Evolutionary conservation across 1,284 basidiomycete species (phyloP).

Genomic region (Tilletia indica): DNA sequence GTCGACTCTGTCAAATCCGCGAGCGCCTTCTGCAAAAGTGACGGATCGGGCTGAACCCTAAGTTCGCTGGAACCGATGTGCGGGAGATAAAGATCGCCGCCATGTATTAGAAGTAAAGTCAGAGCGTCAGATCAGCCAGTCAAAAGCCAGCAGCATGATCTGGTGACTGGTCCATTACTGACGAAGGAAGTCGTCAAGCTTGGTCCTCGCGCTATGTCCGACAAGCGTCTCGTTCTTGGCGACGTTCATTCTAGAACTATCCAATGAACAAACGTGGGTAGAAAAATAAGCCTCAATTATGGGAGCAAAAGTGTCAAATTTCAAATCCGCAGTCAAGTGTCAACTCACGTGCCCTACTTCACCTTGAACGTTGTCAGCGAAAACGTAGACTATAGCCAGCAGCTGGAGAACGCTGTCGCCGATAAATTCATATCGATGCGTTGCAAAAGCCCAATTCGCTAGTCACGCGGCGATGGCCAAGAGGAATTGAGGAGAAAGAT

Average conservation of each 20-base stretch:
- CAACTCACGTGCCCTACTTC: slow-evolving; percentile 1
- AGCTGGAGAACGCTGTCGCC: slow-evolving; percentile 42
- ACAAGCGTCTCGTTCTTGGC: slow-evolving; percentile 33
- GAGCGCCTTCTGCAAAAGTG: slow-evolving; percentile 29
- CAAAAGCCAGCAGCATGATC: not conserved
- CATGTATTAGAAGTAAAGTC: too few relatives aligned
- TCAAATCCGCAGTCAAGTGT: not conserved
- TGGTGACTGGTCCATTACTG: slow-evolving; percentile 19
- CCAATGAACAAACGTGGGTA: too few relatives aligned
- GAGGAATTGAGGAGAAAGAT: too few relatives aligned
- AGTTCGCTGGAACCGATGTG: not conserved
- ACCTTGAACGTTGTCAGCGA: slow-evolving; percentile 22
- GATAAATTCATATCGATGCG: slow-evolving; percentile 32
- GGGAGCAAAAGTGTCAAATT: not conserved
- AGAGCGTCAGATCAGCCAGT: too few relatives aligned
- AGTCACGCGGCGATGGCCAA: too few relatives aligned
- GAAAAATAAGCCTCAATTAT: slow-evolving; percentile 22
- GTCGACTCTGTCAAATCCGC: slow-evolving; percentile 37
- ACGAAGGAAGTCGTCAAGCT: slow-evolving; percentile 23
- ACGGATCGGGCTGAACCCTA: slow-evolving; percentile 1
- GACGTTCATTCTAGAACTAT: slow-evolving; percentile 31
- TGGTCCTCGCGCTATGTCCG: slow-evolving; percentile 24
- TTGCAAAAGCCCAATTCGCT: too few relatives aligned
- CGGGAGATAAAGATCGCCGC: not conserved
- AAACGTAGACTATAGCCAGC: slow-evolving; percentile 32